These are phyloP conservation scores for Chrysanthemum seticuspe DNA, from an alignment of 129 eudicot genomes.

Conservation along the genomic window DNA sequence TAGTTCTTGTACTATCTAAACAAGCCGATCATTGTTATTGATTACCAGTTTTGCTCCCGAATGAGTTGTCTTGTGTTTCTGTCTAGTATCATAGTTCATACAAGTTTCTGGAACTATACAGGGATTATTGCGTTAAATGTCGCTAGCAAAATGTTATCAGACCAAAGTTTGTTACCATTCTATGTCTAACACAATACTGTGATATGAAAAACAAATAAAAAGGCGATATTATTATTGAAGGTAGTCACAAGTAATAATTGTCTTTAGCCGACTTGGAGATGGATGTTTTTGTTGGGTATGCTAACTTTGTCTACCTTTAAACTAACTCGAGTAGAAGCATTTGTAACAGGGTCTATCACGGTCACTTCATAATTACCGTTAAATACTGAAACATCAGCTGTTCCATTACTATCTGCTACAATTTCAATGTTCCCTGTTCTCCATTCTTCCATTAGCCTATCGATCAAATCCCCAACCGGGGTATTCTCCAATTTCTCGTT, in stretches of 20 bases:
- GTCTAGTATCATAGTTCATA: not conserved
- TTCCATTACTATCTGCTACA: constrained; percentile 51
- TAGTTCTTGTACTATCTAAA: not conserved
- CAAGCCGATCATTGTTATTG: constrained; percentile 2
- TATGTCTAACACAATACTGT: not conserved
- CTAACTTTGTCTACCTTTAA: constrained; percentile 33
- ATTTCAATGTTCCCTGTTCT: constrained; percentile 15
- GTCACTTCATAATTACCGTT: constrained; percentile 61
- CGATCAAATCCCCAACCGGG: constrained; percentile 65
- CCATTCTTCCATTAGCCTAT: constrained; percentile 41
- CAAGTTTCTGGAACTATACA: constrained; percentile 5
- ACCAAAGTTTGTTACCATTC: too few species aligned
- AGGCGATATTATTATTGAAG: not conserved
- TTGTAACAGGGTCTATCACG: constrained; percentile 22
- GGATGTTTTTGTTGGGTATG: constrained; percentile 16
- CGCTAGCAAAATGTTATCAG: too few species aligned
- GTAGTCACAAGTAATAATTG: not conserved
- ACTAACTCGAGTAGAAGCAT: constrained; percentile 28
- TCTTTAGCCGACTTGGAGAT: constrained; percentile 30
- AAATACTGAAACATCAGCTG: constrained; percentile 40
- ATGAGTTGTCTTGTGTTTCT: not conserved
- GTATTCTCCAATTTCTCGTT: constrained; percentile 52
- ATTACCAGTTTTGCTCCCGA: constrained; percentile 5
- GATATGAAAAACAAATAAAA: constrained; percentile 1
- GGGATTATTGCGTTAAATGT: too few species aligned